Evolutionary conservation across 176 grass and related monocot genomes (phyloP).

Genomic region (Calamus simplicifolius): DNA sequence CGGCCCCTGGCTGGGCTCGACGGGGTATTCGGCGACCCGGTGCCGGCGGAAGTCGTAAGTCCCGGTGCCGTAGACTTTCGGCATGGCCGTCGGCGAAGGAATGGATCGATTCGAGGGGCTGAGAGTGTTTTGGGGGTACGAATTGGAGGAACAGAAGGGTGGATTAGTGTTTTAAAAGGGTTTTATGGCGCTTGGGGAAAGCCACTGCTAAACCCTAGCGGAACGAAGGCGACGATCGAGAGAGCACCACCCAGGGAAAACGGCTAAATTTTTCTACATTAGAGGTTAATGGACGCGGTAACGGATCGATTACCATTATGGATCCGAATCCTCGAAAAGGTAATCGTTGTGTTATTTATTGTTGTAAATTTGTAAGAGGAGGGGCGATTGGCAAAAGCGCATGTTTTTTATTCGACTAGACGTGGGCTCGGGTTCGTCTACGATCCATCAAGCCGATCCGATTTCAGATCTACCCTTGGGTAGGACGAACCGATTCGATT

Average conservation of each 20-base stretch:
- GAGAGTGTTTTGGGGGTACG: not conserved
- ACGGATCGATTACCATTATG: too few relatives aligned
- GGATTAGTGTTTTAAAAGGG: conserved; percentile 1
- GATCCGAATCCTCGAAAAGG: too few relatives aligned
- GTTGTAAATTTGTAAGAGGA: too few relatives aligned
- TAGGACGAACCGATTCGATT: too few relatives aligned
- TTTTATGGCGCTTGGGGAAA: not conserved
- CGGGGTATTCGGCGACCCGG: conserved; percentile 76
- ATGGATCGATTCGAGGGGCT: conserved; percentile 4
- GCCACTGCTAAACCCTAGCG: conserved; percentile 8
- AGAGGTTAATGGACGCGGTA: too few relatives aligned
- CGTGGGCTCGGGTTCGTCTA: too few relatives aligned
- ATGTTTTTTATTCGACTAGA: too few relatives aligned
- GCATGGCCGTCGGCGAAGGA: conserved; percentile 34
- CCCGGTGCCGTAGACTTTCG: conserved; percentile 88
- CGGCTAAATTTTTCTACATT: too few relatives aligned
- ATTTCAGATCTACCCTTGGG: too few relatives aligned
- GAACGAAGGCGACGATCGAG: not conserved
- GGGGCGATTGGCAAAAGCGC: too few relatives aligned
- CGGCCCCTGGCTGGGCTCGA: conserved; percentile 17
- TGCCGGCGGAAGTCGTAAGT: conserved; percentile 92
- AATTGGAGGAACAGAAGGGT: not conserved
- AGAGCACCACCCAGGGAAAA: not conserved
- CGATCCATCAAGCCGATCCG: too few relatives aligned
- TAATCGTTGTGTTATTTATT: too few relatives aligned